phyloP scores from a whole-genome alignment of 148 eudicot genomes.

The Chenopodium suecicum region DNA sequence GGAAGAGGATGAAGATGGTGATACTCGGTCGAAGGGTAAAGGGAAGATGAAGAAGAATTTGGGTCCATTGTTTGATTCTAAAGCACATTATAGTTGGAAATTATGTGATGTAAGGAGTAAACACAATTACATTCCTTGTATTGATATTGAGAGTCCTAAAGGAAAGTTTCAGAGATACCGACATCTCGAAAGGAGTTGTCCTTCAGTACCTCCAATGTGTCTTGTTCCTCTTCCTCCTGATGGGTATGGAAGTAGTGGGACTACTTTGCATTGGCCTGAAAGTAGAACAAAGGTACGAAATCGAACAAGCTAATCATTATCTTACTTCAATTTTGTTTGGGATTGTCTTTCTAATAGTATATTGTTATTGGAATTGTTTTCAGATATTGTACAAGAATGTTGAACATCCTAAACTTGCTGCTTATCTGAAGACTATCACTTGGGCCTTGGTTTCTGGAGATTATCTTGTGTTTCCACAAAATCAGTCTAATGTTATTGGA shows the following conservation, averaged over 20 bases:
- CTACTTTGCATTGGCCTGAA: constrained; percentile 82
- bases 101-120: constrained; percentile 74
- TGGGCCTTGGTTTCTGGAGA: constrained; percentile 75
- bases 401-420: constrained; percentile 85
- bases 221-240: constrained; percentile 87
- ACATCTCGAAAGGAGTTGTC: constrained; percentile 89
- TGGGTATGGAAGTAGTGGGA: constrained; percentile 76
- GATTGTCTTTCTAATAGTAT: constrained; percentile 14
- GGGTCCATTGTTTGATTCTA: constrained; percentile 80
- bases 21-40: constrained; percentile 15
- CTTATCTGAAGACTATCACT: constrained; percentile 56
- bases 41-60: constrained; percentile 37
- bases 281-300: constrained; percentile 69
- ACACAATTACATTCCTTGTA: constrained; percentile 94
- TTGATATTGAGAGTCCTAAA: constrained; percentile 65
- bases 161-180: constrained; percentile 61
- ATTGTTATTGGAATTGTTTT: constrained; percentile 15
- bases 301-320: neutral
- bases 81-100: constrained; percentile 74
- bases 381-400: constrained; percentile 90
- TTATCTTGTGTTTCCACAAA: constrained; percentile 77
- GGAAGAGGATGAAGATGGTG: constrained; percentile 40
- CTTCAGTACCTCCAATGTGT: constrained; percentile 69
- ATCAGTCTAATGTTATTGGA: constrained; percentile 58
- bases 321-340: neutral